These are phyloP conservation scores for Sporobolomyces pararoseus DNA, from an alignment of 768 basidiomycete species.

Conservation along the genomic window DNA sequence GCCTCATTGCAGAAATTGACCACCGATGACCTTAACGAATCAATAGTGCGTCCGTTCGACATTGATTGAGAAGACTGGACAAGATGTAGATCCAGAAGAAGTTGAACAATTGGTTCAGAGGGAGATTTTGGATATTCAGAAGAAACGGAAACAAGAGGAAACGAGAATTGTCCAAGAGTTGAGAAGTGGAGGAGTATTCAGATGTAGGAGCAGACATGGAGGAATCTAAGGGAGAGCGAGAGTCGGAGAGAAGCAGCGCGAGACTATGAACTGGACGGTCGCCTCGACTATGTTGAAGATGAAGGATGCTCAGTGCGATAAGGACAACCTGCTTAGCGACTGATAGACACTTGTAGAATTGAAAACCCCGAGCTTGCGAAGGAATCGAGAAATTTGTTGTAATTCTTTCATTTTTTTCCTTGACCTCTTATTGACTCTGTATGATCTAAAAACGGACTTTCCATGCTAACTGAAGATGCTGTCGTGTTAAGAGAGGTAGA, in stretches of 20 bases:
- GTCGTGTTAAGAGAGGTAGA: too few relatives aligned
- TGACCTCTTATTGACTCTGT: too few relatives aligned
- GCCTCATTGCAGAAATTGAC: background rate
- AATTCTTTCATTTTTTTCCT: too few relatives aligned
- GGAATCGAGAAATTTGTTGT: too few relatives aligned
- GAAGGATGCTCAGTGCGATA: too few relatives aligned
- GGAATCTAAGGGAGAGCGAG: background rate
- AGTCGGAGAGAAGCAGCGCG: background rate
- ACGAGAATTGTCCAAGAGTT: slow-evolving; percentile 8
- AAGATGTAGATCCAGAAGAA: slow-evolving; percentile 22
- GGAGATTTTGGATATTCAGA: slow-evolving; percentile 13
- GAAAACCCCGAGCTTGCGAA: too few relatives aligned
- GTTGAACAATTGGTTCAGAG: slow-evolving; percentile 26
- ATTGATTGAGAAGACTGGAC: slow-evolving; percentile 16
- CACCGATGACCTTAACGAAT: background rate
- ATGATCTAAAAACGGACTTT: too few relatives aligned
- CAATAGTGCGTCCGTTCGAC: slow-evolving; percentile 19
- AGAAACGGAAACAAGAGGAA: slow-evolving; percentile 19
- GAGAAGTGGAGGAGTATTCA: slow-evolving; percentile 13
- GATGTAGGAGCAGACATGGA: slow-evolving; percentile 13
- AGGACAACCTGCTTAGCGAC: too few relatives aligned
- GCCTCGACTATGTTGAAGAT: too few relatives aligned
- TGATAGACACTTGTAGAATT: too few relatives aligned
- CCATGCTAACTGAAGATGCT: too few relatives aligned
- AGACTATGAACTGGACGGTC: background rate